Conservation (phyloP, 768 basidiomycete species). For the Scleroderma citrinum region DNA sequence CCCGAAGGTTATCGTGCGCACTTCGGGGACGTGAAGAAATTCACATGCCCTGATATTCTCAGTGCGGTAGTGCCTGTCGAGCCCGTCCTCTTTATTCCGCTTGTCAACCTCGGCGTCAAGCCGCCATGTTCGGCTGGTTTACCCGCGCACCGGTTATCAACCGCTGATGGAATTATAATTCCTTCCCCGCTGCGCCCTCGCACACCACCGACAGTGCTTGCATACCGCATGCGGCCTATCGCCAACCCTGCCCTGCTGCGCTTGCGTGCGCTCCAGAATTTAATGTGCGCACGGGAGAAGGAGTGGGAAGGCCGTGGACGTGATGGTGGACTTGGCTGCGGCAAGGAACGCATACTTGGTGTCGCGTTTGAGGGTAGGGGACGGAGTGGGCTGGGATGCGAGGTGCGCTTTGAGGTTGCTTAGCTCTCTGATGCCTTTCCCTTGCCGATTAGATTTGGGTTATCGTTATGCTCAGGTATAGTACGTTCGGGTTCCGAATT, state of each 20-base stretch:
- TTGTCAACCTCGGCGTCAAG: conserved; percentile 30
- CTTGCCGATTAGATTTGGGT: neutral
- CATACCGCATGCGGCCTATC: conserved; percentile 49
- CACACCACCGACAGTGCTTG: conserved; percentile 23
- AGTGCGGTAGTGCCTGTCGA: conserved; percentile 7
- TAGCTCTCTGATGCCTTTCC: conserved; percentile 3
- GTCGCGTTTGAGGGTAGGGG: conserved; percentile 61
- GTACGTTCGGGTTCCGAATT: conserved; percentile 4
- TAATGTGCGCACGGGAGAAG: conserved; percentile 38
- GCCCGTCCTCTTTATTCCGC: conserved; percentile 37
- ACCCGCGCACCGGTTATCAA: conserved; percentile 22
- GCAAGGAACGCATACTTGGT: conserved; percentile 52
- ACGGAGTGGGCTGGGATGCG: conserved; percentile 42
- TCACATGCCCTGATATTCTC: conserved; percentile 24
- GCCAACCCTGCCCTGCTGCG: conserved; percentile 56
- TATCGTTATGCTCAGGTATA: conserved; percentile 5
- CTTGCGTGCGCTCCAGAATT: conserved; percentile 56
- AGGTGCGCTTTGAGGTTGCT: conserved; percentile 31
- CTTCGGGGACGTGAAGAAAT: conserved; percentile 37
- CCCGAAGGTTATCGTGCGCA: conserved; percentile 41
- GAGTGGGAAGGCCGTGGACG: conserved; percentile 43
- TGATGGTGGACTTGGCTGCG: conserved; percentile 47
- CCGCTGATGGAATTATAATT: conserved; percentile 34
- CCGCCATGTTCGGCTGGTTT: conserved; percentile 22
- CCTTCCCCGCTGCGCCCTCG: conserved; percentile 40